phyloP scores from a whole-genome alignment of 805 yeast species.

The Candida methanosorbosa region DNA sequence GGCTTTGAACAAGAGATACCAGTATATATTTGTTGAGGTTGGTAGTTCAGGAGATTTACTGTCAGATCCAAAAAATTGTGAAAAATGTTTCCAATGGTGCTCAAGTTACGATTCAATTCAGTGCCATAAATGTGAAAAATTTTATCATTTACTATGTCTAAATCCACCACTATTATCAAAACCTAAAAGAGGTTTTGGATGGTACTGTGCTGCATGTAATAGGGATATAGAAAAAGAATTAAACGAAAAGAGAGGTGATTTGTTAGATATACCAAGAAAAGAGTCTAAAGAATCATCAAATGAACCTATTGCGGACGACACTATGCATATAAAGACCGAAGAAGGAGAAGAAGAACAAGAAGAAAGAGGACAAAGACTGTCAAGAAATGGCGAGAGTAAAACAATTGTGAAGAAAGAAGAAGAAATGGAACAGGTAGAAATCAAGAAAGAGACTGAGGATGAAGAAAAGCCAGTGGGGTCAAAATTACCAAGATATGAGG shows the following conservation, averaged over 20 bases:
- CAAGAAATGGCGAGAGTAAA: neutral
- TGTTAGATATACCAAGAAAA: slow-evolving; percentile 14
- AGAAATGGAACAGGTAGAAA: slow-evolving; percentile 1
- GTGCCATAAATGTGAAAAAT: slow-evolving; percentile 69
- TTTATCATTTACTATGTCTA: slow-evolving; percentile 75
- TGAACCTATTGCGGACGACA: neutral
- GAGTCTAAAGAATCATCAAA: neutral
- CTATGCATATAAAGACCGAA: no score
- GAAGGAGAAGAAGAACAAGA: slow-evolving; percentile 1
- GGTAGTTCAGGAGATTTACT: slow-evolving; percentile 57
- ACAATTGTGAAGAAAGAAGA: slow-evolving; percentile 1
- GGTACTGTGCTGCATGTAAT: slow-evolving; percentile 84
- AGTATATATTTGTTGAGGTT: slow-evolving; percentile 65
- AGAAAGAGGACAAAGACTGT: slow-evolving; percentile 1
- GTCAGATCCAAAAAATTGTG: slow-evolving; percentile 60
- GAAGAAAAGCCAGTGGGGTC: slow-evolving; percentile 1
- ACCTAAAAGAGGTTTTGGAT: slow-evolving; percentile 82
- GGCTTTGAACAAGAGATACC: slow-evolving; percentile 60
- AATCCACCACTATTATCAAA: slow-evolving; percentile 75
- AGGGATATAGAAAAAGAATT: slow-evolving; percentile 42
- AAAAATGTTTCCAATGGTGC: slow-evolving; percentile 81
- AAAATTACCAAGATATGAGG: slow-evolving; percentile 44
- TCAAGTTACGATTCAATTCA: slow-evolving; percentile 59
- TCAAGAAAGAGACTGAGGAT: neutral
- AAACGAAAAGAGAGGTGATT: slow-evolving; percentile 25